phyloP scores from a whole-genome alignment of 495 filamentous ascomycete species.

The Pseudotulostoma volvatum region DNA sequence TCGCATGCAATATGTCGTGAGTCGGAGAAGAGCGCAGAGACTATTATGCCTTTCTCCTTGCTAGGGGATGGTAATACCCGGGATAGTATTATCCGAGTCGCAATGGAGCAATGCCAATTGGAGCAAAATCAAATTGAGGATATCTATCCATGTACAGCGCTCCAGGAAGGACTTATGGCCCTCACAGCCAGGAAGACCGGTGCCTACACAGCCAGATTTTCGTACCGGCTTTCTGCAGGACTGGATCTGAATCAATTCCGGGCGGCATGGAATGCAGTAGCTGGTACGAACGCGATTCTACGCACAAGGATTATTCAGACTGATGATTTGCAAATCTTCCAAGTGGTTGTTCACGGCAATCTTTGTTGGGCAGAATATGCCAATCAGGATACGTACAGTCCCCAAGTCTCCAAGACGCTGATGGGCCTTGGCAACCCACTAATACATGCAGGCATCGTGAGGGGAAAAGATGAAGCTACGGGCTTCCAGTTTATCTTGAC shows the following conservation, averaged over 20 bases:
- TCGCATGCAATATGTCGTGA: background rate
- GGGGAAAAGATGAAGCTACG: background rate
- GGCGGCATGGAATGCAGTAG: constrained; percentile 22
- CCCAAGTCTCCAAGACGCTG: too few relatives aligned
- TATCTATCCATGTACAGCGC: constrained; percentile 41
- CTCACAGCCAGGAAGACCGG: constrained; percentile 20
- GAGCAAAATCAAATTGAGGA: constrained; percentile 30
- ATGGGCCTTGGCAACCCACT: background rate
- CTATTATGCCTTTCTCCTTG: background rate
- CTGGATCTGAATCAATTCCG: constrained; percentile 19
- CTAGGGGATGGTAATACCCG: background rate
- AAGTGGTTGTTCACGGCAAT: constrained; percentile 18
- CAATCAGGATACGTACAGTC: background rate
- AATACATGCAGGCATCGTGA: background rate
- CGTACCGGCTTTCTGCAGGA: constrained; percentile 12
- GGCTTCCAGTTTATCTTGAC: constrained; percentile 3
- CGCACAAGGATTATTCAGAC: constrained; percentile 27
- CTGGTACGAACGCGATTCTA: constrained; percentile 17
- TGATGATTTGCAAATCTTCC: constrained; percentile 10
- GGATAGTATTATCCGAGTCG: background rate
- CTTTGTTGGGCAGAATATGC: background rate
- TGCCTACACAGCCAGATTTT: constrained; percentile 16
- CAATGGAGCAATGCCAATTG: constrained; percentile 10
- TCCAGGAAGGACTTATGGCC: constrained; percentile 43
- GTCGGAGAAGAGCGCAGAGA: background rate